These are phyloP conservation scores for Malus sylvestris DNA, from an alignment of 306 rosid genomes.

Conservation along the genomic window DNA sequence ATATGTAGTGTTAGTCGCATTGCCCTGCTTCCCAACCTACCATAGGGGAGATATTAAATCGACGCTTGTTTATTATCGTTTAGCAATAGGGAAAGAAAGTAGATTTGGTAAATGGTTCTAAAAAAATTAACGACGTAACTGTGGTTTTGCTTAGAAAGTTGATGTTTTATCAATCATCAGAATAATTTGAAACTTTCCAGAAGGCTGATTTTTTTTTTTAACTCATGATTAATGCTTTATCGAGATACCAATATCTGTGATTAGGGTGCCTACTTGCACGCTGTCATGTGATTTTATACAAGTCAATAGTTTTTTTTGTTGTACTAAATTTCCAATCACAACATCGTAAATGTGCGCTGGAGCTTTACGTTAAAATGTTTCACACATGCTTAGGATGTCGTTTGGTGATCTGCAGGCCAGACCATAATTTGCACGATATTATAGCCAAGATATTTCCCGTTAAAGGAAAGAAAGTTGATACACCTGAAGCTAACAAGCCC, in stretches of 20 bases:
- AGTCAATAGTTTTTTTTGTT: neutral
- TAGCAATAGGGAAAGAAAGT: neutral
- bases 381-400: slow-evolving; percentile 7
- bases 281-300: neutral
- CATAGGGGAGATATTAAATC: neutral
- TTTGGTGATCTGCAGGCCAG: slow-evolving; percentile 66
- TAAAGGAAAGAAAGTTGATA: slow-evolving; percentile 35
- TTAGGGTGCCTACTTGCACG: neutral
- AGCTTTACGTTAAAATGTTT: slow-evolving; percentile 5
- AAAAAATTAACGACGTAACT: neutral
- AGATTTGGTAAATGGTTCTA: neutral
- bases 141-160: neutral
- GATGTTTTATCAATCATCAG: neutral
- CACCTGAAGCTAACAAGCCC: neutral
- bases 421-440: slow-evolving; percentile 94
- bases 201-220: neutral
- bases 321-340: neutral
- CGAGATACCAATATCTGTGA: neutral
- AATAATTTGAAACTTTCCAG: neutral
- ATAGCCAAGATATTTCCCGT: slow-evolving; percentile 81
- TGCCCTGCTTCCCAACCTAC: neutral
- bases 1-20: neutral
- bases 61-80: neutral
- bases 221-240: neutral
- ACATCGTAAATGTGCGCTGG: neutral